A percentile compares a stretch with the other conserved stretches of the same genome.
Conservation (phyloP, 305 asterid species). For the Fraxinus velutina region DNA sequence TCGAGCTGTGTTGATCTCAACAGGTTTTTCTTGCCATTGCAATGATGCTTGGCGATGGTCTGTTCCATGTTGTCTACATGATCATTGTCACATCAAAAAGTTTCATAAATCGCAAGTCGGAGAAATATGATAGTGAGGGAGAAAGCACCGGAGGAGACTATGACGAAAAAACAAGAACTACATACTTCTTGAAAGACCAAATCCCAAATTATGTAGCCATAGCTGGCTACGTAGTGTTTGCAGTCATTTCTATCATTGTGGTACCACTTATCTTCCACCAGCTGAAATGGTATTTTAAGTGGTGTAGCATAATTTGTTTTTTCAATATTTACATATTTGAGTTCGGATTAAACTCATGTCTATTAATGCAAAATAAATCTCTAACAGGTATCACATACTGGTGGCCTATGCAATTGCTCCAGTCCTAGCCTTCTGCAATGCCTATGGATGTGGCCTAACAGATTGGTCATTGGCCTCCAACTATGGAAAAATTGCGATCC, state of each 20-base stretch:
- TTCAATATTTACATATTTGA: not conserved
- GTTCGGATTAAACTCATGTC: not conserved
- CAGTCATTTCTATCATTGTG: conserved; percentile 30
- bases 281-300: conserved; percentile 40
- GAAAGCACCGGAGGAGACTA: not conserved
- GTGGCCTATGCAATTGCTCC: conserved; percentile 52
- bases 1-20: not conserved
- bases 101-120: conserved; percentile 13
- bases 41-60: conserved; percentile 71
- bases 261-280: conserved; percentile 50
- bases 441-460: conserved; percentile 66
- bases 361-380: not conserved
- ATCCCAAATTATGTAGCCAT: conserved; percentile 40
- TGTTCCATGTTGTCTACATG: conserved; percentile 54
- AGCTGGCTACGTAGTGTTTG: conserved; percentile 39
- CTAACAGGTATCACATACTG: conserved; percentile 37
- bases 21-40: conserved; percentile 69
- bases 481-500: conserved; percentile 61
- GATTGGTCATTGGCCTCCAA: conserved; percentile 73
- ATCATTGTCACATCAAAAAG: conserved; percentile 20
- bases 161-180: conserved; percentile 32
- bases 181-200: conserved; percentile 57
- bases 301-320: not conserved
- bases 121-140: not conserved
- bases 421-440: conserved; percentile 62